Evolutionary conservation across 1,139 yeast genomes (phyloP), one percentile per base, ranked within the genome.

Genomic region (Geotrichum klebahnii): DNA sequence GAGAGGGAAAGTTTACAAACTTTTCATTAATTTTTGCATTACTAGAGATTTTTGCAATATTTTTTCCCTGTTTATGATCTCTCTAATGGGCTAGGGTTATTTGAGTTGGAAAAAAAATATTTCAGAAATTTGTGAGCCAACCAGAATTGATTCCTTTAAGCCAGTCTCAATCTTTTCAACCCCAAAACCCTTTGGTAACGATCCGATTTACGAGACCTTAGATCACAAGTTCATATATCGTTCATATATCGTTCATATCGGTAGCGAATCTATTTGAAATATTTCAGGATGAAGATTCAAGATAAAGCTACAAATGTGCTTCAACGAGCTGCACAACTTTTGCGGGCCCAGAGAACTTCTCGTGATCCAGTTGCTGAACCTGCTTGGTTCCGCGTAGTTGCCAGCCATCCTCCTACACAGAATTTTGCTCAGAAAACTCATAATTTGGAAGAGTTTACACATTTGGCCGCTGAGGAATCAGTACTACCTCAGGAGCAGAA

Each of bases 371-470:
- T 55, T 36, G 73, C 83, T 33, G 84, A 84, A 60, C 97, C 97
- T 2, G 82, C 82, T 0, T 90, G 97, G 97, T 87, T 77, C 67
- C 81, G 83, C 57, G 89, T 85, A 9, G 86, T 90, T 23, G 87
- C 86, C 2, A 75, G 81, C 34, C 76, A 83, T 59, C 96, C 96
- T 35, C 96, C 97, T 34, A 72, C 77, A 45, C 77, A 76, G 54
- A 80, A 81, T 59, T 76, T 83, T 54, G 66, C 69, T 14, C 72
- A 76, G 44, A 70, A 70, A 49, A 74, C 64, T 67, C 84, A 57
- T 76, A 73, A 55, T 53, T 63, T 51, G 61, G 68, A 63, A 56
- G 55, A 63, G 70, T 64, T 63, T 67, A 41, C 62, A 70, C 47
- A 54, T 41, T 51, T 33, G 52, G 40, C 46, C 38, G 62, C 63